Evolutionary conservation across 1,284 basidiomycete species (phyloP), one percentile per base, ranked within the genome.

Genomic region (Termitomyces sp.): DNA sequence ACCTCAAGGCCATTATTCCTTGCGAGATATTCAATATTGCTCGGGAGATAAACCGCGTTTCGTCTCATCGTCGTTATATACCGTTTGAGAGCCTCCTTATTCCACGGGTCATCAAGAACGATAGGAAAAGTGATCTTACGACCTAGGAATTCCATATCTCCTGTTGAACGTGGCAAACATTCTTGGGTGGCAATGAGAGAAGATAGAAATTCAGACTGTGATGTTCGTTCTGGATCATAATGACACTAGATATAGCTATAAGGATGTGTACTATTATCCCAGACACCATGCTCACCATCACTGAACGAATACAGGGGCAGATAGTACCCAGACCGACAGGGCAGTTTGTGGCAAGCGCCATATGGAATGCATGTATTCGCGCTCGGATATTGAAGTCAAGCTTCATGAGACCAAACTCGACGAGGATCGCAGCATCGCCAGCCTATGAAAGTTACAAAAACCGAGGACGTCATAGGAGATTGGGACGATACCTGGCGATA

Each of bases 11-110:
- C 84, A 57, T 86, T 88, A 38, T 84, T 84, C 41, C 68, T 71
- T 0, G 84, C 83, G 1, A 88, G 72, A 58, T 88, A 88, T 40
- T 83, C 78, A 39, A 84, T 66, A 59, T 88, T 88, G 63, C 79
- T 82, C 0, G 84, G 86, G 0, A 89, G 68, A 62, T 88, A 88
- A 1, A 80, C 79, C 0, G 86, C 84, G 48, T 76, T 77, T 48
- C 76, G 70, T 11, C 85, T 69, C 0, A 72, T 76, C 0, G 77
- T 77, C 3, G 66, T 68, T 76, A 81, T 81, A 63, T 86, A 87
- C 48, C 74, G 71, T 33, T 75, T 63, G 21, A 86, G 68, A 4
- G 84, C 81, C 9, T 80, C 78, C 11, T 69, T 69, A 47, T 68
- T 77, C 76, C 82, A 81, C 9, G 70, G 72, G 59, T 88, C 85